These are phyloP conservation scores for Vitellaria paradoxa DNA, from an alignment of 179 eudicot species.

Conservation along the genomic window DNA sequence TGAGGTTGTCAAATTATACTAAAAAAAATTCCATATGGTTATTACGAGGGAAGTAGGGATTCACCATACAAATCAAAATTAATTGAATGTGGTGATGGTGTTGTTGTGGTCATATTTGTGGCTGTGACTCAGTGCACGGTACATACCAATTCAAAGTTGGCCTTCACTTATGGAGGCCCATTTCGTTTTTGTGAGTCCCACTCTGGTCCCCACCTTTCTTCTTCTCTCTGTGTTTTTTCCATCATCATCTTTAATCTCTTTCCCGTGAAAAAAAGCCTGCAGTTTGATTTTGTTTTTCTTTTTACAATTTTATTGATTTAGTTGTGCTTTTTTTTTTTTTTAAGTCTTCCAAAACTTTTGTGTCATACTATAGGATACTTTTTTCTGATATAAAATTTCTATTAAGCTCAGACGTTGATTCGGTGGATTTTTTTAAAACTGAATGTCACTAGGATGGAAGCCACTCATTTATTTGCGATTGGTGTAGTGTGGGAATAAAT, in stretches of 20 bases:
- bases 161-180: not conserved
- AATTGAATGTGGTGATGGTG: not conserved
- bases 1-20: too few species aligned
- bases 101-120: not conserved
- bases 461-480: too few species aligned
- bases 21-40: too few species aligned
- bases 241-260: not conserved
- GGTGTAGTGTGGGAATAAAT: too few species aligned
- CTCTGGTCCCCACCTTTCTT: not conserved
- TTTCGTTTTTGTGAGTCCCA: constrained; percentile 1
- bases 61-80: too few species aligned
- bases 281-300: too few species aligned
- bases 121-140: not conserved
- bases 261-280: constrained; percentile 9
- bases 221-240: not conserved
- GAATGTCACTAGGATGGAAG: too few species aligned
- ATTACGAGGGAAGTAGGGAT: too few species aligned
- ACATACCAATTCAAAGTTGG: not conserved
- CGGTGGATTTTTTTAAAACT: too few species aligned
- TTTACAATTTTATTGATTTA: not conserved
- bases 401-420: too few species aligned
- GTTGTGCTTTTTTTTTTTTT: not conserved
- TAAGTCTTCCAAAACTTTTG: not conserved
- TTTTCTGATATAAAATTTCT: too few species aligned
- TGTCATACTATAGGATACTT: not conserved